Base-by-base conservation (phyloP, 148 eudicot genomes). In the Suaeda aralocaspica region DNA sequence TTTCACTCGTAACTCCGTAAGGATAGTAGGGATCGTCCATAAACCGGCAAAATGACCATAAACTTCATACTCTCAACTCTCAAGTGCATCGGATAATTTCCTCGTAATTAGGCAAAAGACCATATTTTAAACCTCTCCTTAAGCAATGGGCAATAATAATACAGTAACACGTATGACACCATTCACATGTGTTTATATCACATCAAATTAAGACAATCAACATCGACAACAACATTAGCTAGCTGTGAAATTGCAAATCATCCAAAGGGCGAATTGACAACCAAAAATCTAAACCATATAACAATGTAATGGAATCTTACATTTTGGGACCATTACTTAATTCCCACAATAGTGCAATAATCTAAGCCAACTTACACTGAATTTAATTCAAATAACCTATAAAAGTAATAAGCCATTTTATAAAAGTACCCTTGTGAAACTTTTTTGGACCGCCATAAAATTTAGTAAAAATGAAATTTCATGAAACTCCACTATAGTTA, bases 401-500 rank as follows among this genome's bases (percentile, higher is more conserved):
- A 60, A n/a, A n/a, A n/a, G n/a, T n/a, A n/a, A n/a, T n/a, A n/a
- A n/a, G n/a, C n/a, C n/a, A n/a, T n/a, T n/a, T n/a, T n/a, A n/a
- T n/a, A n/a, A n/a, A 72, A 62, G 16, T 46, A 64, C n/a, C 19
- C 36, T 42, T 9, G 15, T 42, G 8, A 15, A 36, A 19, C 9
- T 22, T 39, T 65, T 44, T 26, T 11, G 64, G 70, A 65, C 76
- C 64, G 52, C 42, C 76, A 66, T 65, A 13, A 60, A 36, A n/a
- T 30, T 19, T 16, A 65, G 41, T 25, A 45, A 46, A 19, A 66
- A 66, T 57, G 77, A 66, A 74, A 74, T 15, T 12, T 41, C 46
- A 58, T 58, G 15, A 46, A 12, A 16, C 36, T 48, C 72, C 72
- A 67, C 77, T 67, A 65, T 33, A 22, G 15, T 48, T 58, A 33